A percentile compares a stretch with the other conserved stretches of the same genome.
Evolutionary conservation across 1,284 basidiomycete species (phyloP).

Genomic region (Ganoderma leucocontextum): DNA sequence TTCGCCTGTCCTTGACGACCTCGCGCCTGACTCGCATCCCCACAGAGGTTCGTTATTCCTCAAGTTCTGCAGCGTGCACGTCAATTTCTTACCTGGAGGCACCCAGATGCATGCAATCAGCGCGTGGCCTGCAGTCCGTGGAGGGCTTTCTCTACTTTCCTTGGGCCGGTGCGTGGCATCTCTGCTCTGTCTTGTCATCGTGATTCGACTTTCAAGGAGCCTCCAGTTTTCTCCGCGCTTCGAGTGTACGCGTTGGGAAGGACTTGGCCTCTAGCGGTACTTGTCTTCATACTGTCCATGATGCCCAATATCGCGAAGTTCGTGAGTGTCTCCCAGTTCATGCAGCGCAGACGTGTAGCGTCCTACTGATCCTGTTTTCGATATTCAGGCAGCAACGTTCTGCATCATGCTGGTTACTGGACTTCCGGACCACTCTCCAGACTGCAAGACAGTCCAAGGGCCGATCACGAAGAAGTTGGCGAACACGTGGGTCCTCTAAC

Average conservation of each 20-base stretch:
- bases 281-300: slow-evolving; percentile 14
- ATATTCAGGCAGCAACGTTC: neutral
- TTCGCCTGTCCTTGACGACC: neutral
- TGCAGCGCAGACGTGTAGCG: neutral
- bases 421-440: neutral
- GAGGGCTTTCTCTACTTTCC: neutral
- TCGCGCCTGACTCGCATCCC: neutral
- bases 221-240: slow-evolving; percentile 19
- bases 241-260: slow-evolving; percentile 19
- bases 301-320: slow-evolving; percentile 16
- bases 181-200: neutral
- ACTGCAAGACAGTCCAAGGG: slow-evolving; percentile 3
- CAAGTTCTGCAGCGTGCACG: neutral
- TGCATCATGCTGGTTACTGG: neutral
- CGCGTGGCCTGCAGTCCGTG: neutral
- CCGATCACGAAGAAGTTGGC: neutral
- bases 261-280: neutral
- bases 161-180: neutral
- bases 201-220: neutral
- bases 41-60: neutral
- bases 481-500: neutral
- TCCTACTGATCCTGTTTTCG: neutral
- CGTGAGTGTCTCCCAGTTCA: neutral
- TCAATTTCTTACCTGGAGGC: neutral
- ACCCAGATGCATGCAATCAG: neutral